phyloP scores from a whole-genome alignment of 2,329 filamentous ascomycete species.

The Thelonectria olida region DNA sequence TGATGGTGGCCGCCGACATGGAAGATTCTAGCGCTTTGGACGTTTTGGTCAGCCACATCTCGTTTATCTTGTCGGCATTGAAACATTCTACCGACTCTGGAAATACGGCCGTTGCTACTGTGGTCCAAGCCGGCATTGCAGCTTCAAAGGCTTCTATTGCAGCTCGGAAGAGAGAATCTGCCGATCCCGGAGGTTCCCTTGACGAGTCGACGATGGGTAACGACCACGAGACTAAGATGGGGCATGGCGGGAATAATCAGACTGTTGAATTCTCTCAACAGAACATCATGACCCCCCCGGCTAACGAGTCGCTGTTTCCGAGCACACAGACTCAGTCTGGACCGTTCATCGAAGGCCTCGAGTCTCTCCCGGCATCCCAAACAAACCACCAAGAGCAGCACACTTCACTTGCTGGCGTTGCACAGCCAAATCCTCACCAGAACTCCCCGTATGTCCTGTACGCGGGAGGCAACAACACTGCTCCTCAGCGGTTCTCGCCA shows the following conservation, averaged over 20 bases:
- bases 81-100: not conserved
- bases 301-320: not conserved
- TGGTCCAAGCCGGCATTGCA: not conserved
- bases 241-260: not conserved
- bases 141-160: not conserved
- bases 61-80: not conserved
- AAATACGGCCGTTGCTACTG: not conserved
- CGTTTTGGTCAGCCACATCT: not conserved
- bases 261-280: not conserved
- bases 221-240: not conserved
- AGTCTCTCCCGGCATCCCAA: no score
- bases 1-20: not conserved
- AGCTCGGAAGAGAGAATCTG: not conserved
- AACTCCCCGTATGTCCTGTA: not conserved
- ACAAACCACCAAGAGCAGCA: not conserved
- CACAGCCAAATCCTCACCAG: not conserved
- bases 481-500: not conserved
- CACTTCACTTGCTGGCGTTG: not conserved
- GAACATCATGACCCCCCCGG: not conserved
- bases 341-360: not conserved
- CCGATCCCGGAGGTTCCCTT: not conserved
- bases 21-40: not conserved
- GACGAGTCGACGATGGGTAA: no score
- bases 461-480: no score
- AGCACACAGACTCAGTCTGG: not conserved